Evolutionary conservation across 2,329 filamentous ascomycete species (phyloP).

Genomic region (Rutstroemia sp.): DNA sequence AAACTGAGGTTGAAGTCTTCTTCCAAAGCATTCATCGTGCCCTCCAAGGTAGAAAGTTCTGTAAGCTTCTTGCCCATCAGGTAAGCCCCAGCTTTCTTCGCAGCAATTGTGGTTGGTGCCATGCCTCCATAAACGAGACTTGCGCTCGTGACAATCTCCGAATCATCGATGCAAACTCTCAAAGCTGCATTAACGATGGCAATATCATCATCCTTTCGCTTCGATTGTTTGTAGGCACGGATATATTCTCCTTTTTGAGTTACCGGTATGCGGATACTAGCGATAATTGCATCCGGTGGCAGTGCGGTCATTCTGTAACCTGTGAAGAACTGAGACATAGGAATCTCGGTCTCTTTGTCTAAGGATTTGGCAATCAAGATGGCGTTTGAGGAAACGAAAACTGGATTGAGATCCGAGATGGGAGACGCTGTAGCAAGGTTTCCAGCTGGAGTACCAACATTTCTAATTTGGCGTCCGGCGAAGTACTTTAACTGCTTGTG

Average conservation of each 20-base stretch:
- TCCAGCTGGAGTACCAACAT: constrained; percentile 93
- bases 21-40: constrained; percentile 82
- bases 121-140: constrained; percentile 91
- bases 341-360: constrained; percentile 69
- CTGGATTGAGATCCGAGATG: constrained; percentile 93
- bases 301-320: constrained; percentile 84
- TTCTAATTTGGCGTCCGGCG: constrained; percentile 89
- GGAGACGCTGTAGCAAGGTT: constrained; percentile 92
- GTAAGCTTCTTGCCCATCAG: constrained; percentile 73
- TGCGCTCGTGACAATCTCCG: constrained; percentile 62
- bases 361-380: constrained; percentile 74
- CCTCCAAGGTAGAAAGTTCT: constrained; percentile 77
- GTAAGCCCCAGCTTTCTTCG: constrained; percentile 68
- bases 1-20: constrained; percentile 84
- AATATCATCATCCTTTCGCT: constrained; percentile 96
- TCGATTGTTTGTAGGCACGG: constrained; percentile 89
- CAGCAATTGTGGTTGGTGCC: constrained; percentile 85
- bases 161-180: constrained; percentile 62
- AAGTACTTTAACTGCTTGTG: constrained; percentile 93
- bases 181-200: constrained; percentile 91
- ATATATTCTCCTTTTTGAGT: constrained; percentile 76
- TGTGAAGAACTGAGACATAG: constrained; percentile 87
- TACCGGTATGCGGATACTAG: constrained; percentile 77
- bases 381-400: constrained; percentile 81
- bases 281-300: constrained; percentile 73